Percentiles rank a stretch among this genome's conserved stretches.
These are phyloP conservation scores for Zygoascus hellenicus DNA, from an alignment of 1,139 yeast genomes.

Conservation along the genomic window DNA sequence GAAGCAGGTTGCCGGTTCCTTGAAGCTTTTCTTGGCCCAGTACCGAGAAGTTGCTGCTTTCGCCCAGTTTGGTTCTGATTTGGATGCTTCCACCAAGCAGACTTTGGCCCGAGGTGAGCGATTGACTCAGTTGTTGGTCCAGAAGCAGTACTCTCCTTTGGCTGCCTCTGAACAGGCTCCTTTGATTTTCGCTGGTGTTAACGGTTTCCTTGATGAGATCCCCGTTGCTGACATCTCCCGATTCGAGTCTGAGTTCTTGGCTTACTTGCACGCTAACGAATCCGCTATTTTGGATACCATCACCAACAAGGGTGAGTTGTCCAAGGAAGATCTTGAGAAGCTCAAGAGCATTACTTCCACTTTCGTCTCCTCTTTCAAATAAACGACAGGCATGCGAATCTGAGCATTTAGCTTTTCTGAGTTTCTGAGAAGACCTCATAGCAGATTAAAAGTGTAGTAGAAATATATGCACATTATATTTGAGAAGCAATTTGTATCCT, in stretches of 20 bases:
- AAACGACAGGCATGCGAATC: slow-evolving; percentile 15
- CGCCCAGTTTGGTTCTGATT: slow-evolving; percentile 99
- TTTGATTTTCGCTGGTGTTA: slow-evolving; percentile 93
- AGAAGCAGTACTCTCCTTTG: slow-evolving; percentile 94
- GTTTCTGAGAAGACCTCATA: no score
- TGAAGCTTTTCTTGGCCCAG: slow-evolving; percentile 99
- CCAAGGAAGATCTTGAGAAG: slow-evolving; percentile 79
- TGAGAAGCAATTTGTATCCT: no score
- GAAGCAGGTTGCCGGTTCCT: slow-evolving; percentile 99
- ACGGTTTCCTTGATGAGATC: slow-evolving; percentile 92
- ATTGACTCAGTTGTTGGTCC: slow-evolving; percentile 97
- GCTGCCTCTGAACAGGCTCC: slow-evolving; percentile 99
- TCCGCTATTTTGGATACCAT: slow-evolving; percentile 76
- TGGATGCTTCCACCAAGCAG: slow-evolving; percentile 99
- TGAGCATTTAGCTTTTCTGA: no score
- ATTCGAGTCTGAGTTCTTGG: slow-evolving; percentile 88
- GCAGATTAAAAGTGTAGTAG: no score
- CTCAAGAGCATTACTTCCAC: slow-evolving; percentile 89
- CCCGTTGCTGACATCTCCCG: slow-evolving; percentile 83
- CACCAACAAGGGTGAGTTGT: slow-evolving; percentile 83
- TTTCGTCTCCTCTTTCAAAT: slow-evolving; percentile 76
- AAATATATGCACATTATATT: no score
- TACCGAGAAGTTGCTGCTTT: slow-evolving; percentile 99
- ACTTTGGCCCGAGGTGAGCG: slow-evolving; percentile 99
- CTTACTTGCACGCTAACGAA: slow-evolving; percentile 83